phyloP scores from a whole-genome alignment of 768 basidiomycete species.

The Macrolepiota dolichaula region DNA sequence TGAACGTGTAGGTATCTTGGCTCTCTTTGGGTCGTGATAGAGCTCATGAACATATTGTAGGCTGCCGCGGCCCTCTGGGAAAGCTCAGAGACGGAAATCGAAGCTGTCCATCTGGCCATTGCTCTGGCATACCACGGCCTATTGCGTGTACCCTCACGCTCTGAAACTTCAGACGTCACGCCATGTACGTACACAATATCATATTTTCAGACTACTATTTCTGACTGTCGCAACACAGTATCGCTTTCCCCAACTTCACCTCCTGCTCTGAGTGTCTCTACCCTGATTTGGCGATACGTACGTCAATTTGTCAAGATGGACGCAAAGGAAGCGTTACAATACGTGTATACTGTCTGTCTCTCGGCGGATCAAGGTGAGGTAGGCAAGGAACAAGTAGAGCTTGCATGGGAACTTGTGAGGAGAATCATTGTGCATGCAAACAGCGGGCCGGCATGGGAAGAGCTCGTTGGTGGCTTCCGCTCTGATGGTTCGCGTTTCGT shows the following conservation, averaged over 20 bases:
- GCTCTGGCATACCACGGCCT: conserved; percentile 92
- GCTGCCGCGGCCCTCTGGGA: conserved; percentile 90
- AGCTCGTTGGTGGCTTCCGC: conserved; percentile 90
- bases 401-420: conserved; percentile 75
- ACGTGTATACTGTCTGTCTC: conserved; percentile 84
- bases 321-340: conserved; percentile 91
- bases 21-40: not conserved
- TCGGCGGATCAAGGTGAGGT: conserved; percentile 65
- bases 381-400: conserved; percentile 83
- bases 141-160: conserved; percentile 74
- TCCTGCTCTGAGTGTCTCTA: conserved; percentile 77
- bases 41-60: conserved; percentile 32
- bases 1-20: conserved; percentile 61
- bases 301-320: conserved; percentile 92
- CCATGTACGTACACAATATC: conserved; percentile 55
- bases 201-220: not conserved
- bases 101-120: conserved; percentile 92
- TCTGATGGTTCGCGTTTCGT: conserved; percentile 89
- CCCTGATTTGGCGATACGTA: conserved; percentile 89
- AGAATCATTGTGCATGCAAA: conserved; percentile 79
- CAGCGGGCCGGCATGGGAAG: conserved; percentile 82
- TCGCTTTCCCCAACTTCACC: conserved; percentile 64
- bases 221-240: conserved; percentile 36
- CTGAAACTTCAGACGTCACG: conserved; percentile 82
- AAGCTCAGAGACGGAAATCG: conserved; percentile 81